Percentiles rank a stretch among this genome's conserved stretches.
Conservation (phyloP, 2,329 filamentous ascomycete genomes). For the Arthrobotrys iridis region DNA sequence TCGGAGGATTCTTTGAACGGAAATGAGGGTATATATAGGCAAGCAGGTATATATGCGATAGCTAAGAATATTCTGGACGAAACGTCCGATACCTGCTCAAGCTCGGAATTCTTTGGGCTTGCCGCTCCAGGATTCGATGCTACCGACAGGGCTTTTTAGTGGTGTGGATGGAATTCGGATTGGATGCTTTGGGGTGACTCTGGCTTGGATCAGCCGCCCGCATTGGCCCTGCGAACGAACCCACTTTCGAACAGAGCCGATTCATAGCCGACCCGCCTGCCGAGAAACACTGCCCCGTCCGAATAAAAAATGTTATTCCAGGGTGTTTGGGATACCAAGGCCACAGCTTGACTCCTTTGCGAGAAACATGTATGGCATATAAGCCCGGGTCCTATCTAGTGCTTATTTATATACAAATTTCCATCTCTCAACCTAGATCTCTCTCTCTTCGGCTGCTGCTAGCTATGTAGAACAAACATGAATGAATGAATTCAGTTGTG, state of each 20-base stretch:
- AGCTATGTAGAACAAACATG: background rate
- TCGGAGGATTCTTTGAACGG: background rate
- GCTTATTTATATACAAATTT: no score
- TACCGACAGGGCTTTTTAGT: background rate
- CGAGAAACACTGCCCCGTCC: background rate
- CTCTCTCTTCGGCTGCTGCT: no score
- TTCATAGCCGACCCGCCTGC: background rate
- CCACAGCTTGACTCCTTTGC: no score
- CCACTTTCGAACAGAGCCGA: background rate
- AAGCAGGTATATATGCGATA: background rate
- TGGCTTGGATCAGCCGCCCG: background rate
- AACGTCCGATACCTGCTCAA: no score
- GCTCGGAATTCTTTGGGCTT: background rate
- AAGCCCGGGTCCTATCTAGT: no score
- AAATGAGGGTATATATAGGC: background rate
- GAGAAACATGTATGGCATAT: no score
- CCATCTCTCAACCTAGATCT: no score
- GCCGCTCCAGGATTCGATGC: background rate
- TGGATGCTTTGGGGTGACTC: slow-evolving; percentile 1
- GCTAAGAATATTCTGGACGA: no score
- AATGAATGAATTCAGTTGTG: slow-evolving; percentile 15
- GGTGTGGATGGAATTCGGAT: background rate
- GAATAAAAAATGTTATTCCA: no score
- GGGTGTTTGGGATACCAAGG: no score
- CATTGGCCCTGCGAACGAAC: background rate